Evolutionary conservation across 2,329 filamentous ascomycete genomes (phyloP), one percentile per base, ranked within the genome.

Genomic region (Colletotrichum eleusines): DNA sequence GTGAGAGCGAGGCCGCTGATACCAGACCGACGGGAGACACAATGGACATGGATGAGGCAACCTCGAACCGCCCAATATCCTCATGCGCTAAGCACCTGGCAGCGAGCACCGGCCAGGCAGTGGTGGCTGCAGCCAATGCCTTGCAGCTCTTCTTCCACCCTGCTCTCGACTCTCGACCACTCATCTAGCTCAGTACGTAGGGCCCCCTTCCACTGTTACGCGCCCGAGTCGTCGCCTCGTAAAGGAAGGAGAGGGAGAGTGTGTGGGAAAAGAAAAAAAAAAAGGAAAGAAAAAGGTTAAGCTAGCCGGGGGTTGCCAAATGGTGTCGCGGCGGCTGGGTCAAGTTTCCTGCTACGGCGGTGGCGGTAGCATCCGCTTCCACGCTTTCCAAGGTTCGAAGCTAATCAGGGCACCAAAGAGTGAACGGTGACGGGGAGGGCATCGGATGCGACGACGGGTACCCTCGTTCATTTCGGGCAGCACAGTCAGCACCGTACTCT

Each of bases 351-450:
- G 42, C 16, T 38, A 68, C 58, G 64, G 44, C 63, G 67, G 51
- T 51, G 51, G 63, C n/a, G 31, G n/a, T 35, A 67, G 68, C 68
- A 71, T 62, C 68, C 63, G 67, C 63, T 70, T 14, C 23, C 44
- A 61, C 63, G n/a, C 63, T 50, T 50, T 46, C 26, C 26, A 18
- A 28, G 23, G 46, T 14, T 28, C 46, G n/a, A 26, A 50, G 33
- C 59, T 12, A 61, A 35, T 14, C 44, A 51, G 31, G 20, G 31
- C 40, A 48, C 20, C 42, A 26, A 20, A 35, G 18, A 26, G n/a
- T 16, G 28, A n/a, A 26, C 7, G 3, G 23, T n/a, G 33, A 50
- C n/a, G 16, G 42, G 42, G 16, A 48, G 35, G 59, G 44, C 44
- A 38, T 61, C 31, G 20, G 44, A 50, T 61, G 28, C 59, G 59